Base-by-base conservation (phyloP, 345 rosid genomes). In the Dovyalis caffra region DNA sequence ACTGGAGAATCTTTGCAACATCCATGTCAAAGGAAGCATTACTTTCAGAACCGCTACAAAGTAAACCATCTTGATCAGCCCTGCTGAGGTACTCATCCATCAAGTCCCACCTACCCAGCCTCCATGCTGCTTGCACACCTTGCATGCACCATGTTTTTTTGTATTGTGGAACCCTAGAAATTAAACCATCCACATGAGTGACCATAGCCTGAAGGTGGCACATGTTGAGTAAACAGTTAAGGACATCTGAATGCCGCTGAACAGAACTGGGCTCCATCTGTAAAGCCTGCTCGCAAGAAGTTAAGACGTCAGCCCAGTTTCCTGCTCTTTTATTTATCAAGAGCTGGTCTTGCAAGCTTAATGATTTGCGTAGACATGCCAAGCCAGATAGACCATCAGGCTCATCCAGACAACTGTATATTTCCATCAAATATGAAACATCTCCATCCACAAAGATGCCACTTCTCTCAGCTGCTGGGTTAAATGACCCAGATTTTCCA, bases 101-200 rank as follows among this genome's bases (percentile, higher is more conserved):
- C 90, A 95, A 85, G 82, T 91, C 94, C 99, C 99, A 95, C 76
- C 88, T 87, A 72, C 97, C 93, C 71, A 95, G 97, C 78, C 99
- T 92, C 99, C 99, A 95, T 61, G 99, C 99, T 69, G 98, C 97
- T 87, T 95, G 99, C 81, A 92, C 91, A 74, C 99, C 99, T 85
- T 92, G 99, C 92, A 94, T 95, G 83, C 95, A 90, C 99, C 99
- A 92, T 68, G 97, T 95, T 89, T 95, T 92, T 87, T 89, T 92
- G 87, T 90, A 88, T 77, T 85, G 86, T 8, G 96, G 96, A 83
- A 89, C 82, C 88, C 97, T 91, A 75, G 95, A 91, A 83, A 95
- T 82, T 83, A 95, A 81, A 76, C 99, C 98, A 74, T 95, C 99
- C 40, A 92, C 99, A 82, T 90, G 93, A 73, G 95, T 91, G 76